Evolutionary conservation across 805 yeast species (phyloP).

Genomic region (Kuraishia cidri): DNA sequence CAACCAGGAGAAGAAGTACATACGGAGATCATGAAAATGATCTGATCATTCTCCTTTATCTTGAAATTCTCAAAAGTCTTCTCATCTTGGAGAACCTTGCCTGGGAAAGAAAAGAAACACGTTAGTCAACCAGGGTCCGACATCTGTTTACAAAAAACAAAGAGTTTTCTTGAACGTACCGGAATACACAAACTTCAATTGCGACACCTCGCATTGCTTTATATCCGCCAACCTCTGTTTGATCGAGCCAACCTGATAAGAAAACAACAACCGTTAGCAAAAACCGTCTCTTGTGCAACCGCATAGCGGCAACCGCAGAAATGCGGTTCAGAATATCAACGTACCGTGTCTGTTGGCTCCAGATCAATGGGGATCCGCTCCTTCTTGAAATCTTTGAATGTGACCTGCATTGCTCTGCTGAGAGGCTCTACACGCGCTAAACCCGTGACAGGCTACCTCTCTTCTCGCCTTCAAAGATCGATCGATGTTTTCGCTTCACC

Average conservation of each 20-base stretch:
- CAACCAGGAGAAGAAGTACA: too few relatives aligned
- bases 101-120: too few relatives aligned
- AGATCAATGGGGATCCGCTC: constrained; percentile 77
- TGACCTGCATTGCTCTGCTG: constrained; percentile 69
- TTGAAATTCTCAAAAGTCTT: constrained; percentile 65
- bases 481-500: too few relatives aligned
- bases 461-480: too few relatives aligned
- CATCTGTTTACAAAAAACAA: too few relatives aligned
- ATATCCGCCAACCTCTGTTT: constrained; percentile 65
- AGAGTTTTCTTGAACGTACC: too few relatives aligned
- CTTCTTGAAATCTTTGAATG: constrained; percentile 89
- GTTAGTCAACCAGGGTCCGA: too few relatives aligned
- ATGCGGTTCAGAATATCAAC: constrained; percentile 12
- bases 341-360: constrained; percentile 58
- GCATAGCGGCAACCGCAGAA: not conserved
- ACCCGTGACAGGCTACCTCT: too few relatives aligned
- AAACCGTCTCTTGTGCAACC: too few relatives aligned
- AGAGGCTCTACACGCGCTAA: too few relatives aligned
- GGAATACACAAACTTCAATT: constrained; percentile 85
- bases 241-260: constrained; percentile 47
- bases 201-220: constrained; percentile 61
- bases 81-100: constrained; percentile 81
- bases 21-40: constrained; percentile 91
- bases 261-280: too few relatives aligned
- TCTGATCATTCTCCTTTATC: constrained; percentile 78